Evolutionary conservation across 305 asterid genomes (phyloP).

Genomic region (Plantago coronopus): DNA sequence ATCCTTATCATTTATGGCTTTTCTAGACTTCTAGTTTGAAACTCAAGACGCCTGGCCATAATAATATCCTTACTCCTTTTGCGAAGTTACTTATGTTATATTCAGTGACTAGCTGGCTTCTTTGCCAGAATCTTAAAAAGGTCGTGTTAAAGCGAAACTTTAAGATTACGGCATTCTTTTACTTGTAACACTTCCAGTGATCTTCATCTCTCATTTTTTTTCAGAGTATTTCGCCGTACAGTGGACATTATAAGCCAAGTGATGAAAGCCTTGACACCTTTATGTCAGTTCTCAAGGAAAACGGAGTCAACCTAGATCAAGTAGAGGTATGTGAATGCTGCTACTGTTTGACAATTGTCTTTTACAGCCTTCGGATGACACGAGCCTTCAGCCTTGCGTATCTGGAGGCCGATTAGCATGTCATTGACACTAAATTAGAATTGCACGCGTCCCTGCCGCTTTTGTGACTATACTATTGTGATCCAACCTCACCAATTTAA

Average conservation of each 20-base stretch:
- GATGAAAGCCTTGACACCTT: conserved; percentile 69
- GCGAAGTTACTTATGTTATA: conserved; percentile 1
- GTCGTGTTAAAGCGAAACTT: neutral
- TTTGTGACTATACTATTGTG: too few relatives aligned
- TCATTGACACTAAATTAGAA: too few relatives aligned
- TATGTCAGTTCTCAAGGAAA: conserved; percentile 57
- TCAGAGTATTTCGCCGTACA: conserved; percentile 65
- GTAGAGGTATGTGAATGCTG: conserved; percentile 43
- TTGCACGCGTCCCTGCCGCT: too few relatives aligned
- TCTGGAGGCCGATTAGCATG: too few relatives aligned
- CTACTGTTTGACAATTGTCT: conserved; percentile 1
- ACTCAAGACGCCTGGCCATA: neutral
- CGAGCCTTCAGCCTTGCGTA: too few relatives aligned
- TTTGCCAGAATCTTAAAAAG: neutral
- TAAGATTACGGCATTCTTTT: conserved; percentile 4
- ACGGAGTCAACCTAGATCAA: conserved; percentile 60
- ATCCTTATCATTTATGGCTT: too few relatives aligned
- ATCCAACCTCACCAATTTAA: too few relatives aligned
- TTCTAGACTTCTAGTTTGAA: too few relatives aligned
- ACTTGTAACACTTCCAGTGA: conserved; percentile 8
- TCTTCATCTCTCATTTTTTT: conserved; percentile 14
- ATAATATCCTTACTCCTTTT: conserved; percentile 4
- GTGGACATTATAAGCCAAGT: conserved; percentile 89
- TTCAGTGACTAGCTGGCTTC: conserved; percentile 14
- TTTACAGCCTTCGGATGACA: too few relatives aligned